A percentile compares a stretch with the other conserved stretches of the same genome.
Conservation (phyloP, 2,329 filamentous ascomycete species). For the Fusarium mundagurra region DNA sequence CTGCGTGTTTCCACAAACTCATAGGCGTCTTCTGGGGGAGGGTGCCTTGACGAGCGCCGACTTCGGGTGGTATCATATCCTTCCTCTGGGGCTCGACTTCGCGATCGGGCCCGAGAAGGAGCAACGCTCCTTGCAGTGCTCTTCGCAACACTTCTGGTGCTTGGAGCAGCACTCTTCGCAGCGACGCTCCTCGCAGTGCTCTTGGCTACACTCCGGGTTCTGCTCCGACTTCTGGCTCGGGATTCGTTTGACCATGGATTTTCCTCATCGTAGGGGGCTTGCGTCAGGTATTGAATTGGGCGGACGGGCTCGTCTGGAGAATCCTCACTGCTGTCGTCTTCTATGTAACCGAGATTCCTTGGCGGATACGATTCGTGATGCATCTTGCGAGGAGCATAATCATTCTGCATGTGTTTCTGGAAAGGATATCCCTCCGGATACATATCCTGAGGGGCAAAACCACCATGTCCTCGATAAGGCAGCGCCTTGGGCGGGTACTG, state of each 20-base stretch:
- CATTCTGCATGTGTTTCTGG: constrained; percentile 29
- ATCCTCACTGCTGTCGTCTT: constrained; percentile 43
- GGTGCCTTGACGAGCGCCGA: constrained; percentile 52
- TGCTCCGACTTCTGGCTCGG: constrained; percentile 32
- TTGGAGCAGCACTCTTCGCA: constrained; percentile 30
- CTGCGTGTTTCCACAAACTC: constrained; percentile 36
- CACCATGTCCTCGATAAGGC: constrained; percentile 30
- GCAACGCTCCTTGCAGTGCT: constrained; percentile 38
- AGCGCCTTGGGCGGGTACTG: constrained; percentile 35
- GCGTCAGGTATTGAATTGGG: constrained; percentile 39
- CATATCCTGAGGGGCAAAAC: constrained; percentile 33
- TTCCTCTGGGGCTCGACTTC: constrained; percentile 44
- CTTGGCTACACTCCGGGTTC: constrained; percentile 27
- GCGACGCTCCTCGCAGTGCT: constrained; percentile 27
- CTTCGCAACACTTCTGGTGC: constrained; percentile 31
- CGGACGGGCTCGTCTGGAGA: constrained; percentile 27
- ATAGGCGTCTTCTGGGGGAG: constrained; percentile 27
- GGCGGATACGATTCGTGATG: constrained; percentile 36
- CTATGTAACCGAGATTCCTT: constrained; percentile 39
- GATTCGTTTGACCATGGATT: constrained; percentile 22
- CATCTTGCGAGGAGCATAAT: constrained; percentile 37
- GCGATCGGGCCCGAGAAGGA: constrained; percentile 34
- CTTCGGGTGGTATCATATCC: constrained; percentile 52
- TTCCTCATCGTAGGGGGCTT: constrained; percentile 34
- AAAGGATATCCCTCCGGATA: constrained; percentile 40